phyloP scores from a whole-genome alignment of 2,329 filamentous ascomycete species.

The Epichloe elymi region DNA sequence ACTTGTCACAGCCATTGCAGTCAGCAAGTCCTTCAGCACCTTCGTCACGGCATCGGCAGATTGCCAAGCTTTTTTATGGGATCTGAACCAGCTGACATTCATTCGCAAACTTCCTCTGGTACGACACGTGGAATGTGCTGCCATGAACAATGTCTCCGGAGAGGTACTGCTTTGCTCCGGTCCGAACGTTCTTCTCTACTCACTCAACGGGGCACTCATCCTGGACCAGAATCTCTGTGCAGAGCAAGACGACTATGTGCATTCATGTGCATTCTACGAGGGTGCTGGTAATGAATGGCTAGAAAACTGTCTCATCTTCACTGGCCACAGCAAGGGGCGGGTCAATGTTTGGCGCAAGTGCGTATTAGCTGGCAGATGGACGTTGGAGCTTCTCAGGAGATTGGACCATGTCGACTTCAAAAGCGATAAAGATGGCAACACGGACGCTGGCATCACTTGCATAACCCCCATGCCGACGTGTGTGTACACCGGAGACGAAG shows the following conservation, averaged over 20 bases:
- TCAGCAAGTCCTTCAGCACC: conserved; percentile 78
- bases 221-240: conserved; percentile 70
- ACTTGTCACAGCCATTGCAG: conserved; percentile 68
- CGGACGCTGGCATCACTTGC: conserved; percentile 65
- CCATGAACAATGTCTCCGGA: conserved; percentile 81
- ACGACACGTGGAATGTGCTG: conserved; percentile 55
- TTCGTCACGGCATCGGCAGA: conserved; percentile 74
- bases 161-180: conserved; percentile 79
- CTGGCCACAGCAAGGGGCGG: conserved; percentile 69
- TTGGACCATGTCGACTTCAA: conserved; percentile 66
- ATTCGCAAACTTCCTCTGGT: conserved; percentile 57
- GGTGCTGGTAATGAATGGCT: conserved; percentile 85
- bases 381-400: conserved; percentile 63
- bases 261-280: conserved; percentile 85
- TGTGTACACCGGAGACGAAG: conserved; percentile 90
- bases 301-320: conserved; percentile 75
- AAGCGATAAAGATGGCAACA: conserved; percentile 44
- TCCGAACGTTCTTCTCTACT: conserved; percentile 63
- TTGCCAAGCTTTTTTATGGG: conserved; percentile 81
- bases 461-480: conserved; percentile 70
- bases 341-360: conserved; percentile 65
- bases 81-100: conserved; percentile 80
- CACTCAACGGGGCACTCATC: conserved; percentile 73
- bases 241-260: conserved; percentile 58
- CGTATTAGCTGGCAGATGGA: conserved; percentile 49